These are phyloP conservation scores for Pseudocercospora cruenta DNA, from an alignment of 2,329 filamentous ascomycete species.

Conservation along the genomic window DNA sequence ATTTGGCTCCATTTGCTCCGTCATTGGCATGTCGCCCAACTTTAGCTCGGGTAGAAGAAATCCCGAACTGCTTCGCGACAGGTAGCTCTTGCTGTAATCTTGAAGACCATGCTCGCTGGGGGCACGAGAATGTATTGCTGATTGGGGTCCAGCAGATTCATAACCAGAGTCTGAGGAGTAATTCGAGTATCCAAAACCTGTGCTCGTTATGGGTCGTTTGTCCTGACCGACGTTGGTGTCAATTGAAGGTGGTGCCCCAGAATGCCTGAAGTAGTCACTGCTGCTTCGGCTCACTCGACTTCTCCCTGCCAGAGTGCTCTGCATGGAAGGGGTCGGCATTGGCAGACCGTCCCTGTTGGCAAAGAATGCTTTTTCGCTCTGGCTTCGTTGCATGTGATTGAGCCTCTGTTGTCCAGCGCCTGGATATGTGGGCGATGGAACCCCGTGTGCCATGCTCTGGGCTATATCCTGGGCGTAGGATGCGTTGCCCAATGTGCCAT, in stretches of 20 bases:
- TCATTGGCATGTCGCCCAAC: constrained; percentile 20
- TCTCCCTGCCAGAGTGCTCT: neutral
- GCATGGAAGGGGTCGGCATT: constrained; percentile 15
- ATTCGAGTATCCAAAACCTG: constrained; percentile 16
- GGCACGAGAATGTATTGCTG: constrained; percentile 29
- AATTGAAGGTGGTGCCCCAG: neutral
- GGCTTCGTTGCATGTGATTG: neutral
- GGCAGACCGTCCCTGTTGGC: constrained; percentile 1
- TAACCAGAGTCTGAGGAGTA: constrained; percentile 37
- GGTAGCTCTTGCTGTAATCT: constrained; percentile 14
- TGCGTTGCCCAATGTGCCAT: constrained; percentile 12
- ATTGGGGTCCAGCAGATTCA: constrained; percentile 27
- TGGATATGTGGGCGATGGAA: constrained; percentile 1
- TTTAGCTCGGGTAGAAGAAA: constrained; percentile 30
- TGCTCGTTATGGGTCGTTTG: constrained; percentile 11
- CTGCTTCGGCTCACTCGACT: constrained; percentile 5
- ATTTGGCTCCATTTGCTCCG: constrained; percentile 12
- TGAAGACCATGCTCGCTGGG: constrained; percentile 29
- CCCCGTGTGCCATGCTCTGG: constrained; percentile 12
- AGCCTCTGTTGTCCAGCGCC: neutral
- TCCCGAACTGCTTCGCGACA: constrained; percentile 11
- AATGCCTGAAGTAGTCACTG: constrained; percentile 15
- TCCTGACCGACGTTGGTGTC: neutral
- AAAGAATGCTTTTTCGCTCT: constrained; percentile 11
- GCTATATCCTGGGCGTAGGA: constrained; percentile 15